These are phyloP conservation scores for Chondrus crispus DNA, from an alignment of 23 red algal genomes.

Conservation along the genomic window DNA sequence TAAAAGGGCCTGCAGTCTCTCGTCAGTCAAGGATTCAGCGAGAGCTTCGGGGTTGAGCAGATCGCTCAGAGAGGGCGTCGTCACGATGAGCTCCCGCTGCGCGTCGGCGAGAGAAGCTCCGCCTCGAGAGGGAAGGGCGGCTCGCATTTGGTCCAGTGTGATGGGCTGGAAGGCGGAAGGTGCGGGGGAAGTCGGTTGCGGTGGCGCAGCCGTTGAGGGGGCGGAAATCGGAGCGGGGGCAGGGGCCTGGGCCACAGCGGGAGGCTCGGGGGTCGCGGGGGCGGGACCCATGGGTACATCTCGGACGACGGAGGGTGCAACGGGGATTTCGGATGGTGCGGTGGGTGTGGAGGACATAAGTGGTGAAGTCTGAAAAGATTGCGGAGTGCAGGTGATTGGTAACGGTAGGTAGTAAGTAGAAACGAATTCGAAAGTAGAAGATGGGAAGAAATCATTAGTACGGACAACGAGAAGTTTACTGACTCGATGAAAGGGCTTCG, in stretches of 20 bases:
- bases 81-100: conserved; percentile 23
- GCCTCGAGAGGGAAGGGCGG: neutral
- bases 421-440: too few relatives aligned
- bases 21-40: neutral
- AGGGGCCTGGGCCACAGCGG: neutral
- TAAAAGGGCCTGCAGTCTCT: neutral
- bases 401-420: too few relatives aligned
- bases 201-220: neutral
- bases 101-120: neutral
- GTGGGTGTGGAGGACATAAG: too few relatives aligned
- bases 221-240: neutral
- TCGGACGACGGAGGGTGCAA: neutral
- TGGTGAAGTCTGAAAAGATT: too few relatives aligned
- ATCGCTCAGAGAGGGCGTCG: conserved; percentile 29
- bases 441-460: too few relatives aligned
- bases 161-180: neutral
- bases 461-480: too few relatives aligned
- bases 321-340: too few relatives aligned
- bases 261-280: neutral
- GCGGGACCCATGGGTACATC: neutral
- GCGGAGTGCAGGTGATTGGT: too few relatives aligned
- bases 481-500: too few relatives aligned
- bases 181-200: neutral
- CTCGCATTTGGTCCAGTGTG: neutral
- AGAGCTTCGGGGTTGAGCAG: conserved; percentile 30